Evolutionary conservation across 805 yeast species (phyloP).

Genomic region (Nakazawaea laoshanensis): DNA sequence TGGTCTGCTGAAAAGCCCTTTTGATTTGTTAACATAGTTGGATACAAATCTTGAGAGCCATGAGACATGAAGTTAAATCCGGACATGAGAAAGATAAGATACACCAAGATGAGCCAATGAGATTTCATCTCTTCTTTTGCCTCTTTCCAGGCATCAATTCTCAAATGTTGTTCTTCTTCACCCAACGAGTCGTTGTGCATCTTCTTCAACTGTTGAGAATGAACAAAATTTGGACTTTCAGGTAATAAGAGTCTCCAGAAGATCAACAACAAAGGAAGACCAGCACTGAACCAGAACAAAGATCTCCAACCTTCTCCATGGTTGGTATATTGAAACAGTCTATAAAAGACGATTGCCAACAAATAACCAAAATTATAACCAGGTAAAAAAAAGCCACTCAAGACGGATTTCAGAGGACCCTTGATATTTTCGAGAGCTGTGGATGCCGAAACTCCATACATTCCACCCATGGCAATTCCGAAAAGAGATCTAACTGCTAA

Average conservation of each 20-base stretch:
- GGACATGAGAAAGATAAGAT: slow-evolving; percentile 53
- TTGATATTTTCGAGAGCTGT: slow-evolving; percentile 37
- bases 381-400: slow-evolving; percentile 58
- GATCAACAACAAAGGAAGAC: slow-evolving; percentile 51
- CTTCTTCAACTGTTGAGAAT: slow-evolving; percentile 19
- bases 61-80: slow-evolving; percentile 69
- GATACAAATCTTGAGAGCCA: slow-evolving; percentile 68
- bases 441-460: slow-evolving; percentile 33
- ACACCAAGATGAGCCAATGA: slow-evolving; percentile 56
- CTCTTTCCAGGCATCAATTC: slow-evolving; percentile 12
- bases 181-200: slow-evolving; percentile 14
- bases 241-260: slow-evolving; percentile 50
- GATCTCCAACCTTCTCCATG: slow-evolving; percentile 54
- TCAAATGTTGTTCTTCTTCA: slow-evolving; percentile 10
- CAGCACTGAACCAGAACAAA: slow-evolving; percentile 68
- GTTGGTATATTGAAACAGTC: slow-evolving; percentile 42
- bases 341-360: slow-evolving; percentile 43
- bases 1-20: slow-evolving; percentile 34
- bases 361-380: slow-evolving; percentile 59
- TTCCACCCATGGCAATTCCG: slow-evolving; percentile 45
- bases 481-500: slow-evolving; percentile 46
- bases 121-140: slow-evolving; percentile 29
- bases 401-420: slow-evolving; percentile 33
- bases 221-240: slow-evolving; percentile 47
- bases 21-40: slow-evolving; percentile 52